Conservation (phyloP, 805 yeast species). For the Candida nonsorbophila region DNA sequence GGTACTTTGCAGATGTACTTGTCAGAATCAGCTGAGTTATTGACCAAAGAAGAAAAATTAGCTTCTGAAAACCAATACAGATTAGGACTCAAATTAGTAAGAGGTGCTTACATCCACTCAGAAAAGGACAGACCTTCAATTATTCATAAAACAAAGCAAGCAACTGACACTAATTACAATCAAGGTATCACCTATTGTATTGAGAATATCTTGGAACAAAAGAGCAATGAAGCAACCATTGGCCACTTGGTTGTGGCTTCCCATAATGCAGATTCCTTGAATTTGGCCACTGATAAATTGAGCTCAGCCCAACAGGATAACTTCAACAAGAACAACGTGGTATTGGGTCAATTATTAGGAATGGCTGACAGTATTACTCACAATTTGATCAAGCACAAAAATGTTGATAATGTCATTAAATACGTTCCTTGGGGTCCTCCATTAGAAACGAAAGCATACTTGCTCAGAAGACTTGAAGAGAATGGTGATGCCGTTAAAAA, state of each 20-base stretch:
- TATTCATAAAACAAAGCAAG: slow-evolving; percentile 70
- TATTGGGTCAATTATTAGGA: slow-evolving; percentile 86
- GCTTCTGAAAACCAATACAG: slow-evolving; percentile 62
- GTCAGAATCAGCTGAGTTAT: slow-evolving; percentile 58
- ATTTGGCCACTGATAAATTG: slow-evolving; percentile 59
- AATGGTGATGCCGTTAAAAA: slow-evolving; percentile 91
- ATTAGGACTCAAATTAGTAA: slow-evolving; percentile 81
- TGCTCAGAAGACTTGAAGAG: slow-evolving; percentile 86
- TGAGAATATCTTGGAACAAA: slow-evolving; percentile 46
- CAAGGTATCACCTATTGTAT: slow-evolving; percentile 60
- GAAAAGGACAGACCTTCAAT: slow-evolving; percentile 66
- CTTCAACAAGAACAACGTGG: slow-evolving; percentile 52
- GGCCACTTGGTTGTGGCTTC: slow-evolving; percentile 89
- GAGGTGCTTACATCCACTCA: slow-evolving; percentile 94
- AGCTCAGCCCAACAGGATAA: slow-evolving; percentile 9
- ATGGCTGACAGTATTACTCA: slow-evolving; percentile 90
- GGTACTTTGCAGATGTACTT: slow-evolving; percentile 95
- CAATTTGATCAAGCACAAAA: slow-evolving; percentile 61
- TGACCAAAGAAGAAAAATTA: slow-evolving; percentile 56
- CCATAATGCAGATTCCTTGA: slow-evolving; percentile 78
- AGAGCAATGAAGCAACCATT: slow-evolving; percentile 43
- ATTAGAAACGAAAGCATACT: slow-evolving; percentile 83
- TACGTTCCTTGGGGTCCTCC: slow-evolving; percentile 99
- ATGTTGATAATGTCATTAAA: slow-evolving; percentile 74
- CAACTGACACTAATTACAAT: slow-evolving; percentile 77